Conservation (phyloP, 1,139 yeast species). For the Hyphopichia buzzinii region DNA sequence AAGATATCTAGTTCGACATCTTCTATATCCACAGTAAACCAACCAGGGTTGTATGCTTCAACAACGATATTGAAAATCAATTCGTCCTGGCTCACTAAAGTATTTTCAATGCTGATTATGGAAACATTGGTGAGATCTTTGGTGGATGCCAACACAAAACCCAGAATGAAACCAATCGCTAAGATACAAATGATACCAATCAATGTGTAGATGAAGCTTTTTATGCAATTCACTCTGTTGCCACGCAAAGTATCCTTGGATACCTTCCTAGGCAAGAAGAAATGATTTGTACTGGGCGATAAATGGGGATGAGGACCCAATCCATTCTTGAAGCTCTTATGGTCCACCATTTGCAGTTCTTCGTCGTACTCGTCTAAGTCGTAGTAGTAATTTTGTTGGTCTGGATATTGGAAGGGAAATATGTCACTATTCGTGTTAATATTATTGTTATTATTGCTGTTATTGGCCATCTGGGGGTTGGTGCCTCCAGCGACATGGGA, state of each 20-base stretch:
- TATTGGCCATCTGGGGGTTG: constrained; percentile 7
- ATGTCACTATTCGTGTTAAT: constrained; percentile 21
- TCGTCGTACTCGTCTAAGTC: constrained; percentile 46
- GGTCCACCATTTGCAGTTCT: constrained; percentile 20
- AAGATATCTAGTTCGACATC: constrained; percentile 81
- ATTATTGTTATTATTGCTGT: constrained; percentile 10
- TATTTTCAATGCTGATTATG: constrained; percentile 60
- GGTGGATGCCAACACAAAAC: constrained; percentile 82
- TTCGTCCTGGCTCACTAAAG: constrained; percentile 82
- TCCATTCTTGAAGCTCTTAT: neutral
- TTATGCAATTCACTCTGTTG: constrained; percentile 36
- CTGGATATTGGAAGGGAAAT: constrained; percentile 60
- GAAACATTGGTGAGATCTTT: constrained; percentile 74
- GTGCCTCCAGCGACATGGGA: constrained; percentile 11
- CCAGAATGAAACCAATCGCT: constrained; percentile 72
- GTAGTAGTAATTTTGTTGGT: constrained; percentile 30
- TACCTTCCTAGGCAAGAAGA: constrained; percentile 31
- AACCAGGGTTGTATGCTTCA: constrained; percentile 85
- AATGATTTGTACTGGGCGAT: constrained; percentile 21
- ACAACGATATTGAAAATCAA: constrained; percentile 74
- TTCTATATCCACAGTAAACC: constrained; percentile 62
- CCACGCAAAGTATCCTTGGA: constrained; percentile 18
- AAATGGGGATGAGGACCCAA: constrained; percentile 15
- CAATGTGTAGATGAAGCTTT: constrained; percentile 56
- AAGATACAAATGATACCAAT: constrained; percentile 54